Evolutionary conservation across 371 early-diverging fungal genomes (phyloP), one percentile per base, ranked within the genome.

Genomic region (Rhizomucor miehei): DNA sequence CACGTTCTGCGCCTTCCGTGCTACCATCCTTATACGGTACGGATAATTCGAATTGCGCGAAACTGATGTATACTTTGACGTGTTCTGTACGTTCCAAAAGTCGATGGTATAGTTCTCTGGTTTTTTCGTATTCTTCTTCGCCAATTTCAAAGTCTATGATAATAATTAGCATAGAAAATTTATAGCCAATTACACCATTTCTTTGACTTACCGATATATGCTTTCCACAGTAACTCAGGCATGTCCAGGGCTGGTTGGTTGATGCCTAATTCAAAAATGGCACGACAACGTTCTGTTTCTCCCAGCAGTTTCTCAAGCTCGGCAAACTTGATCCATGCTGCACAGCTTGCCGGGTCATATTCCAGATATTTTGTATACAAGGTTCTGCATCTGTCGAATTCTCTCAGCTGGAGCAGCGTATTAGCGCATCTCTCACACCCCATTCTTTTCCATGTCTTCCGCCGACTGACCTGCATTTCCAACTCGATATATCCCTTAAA

Each of bases 221-320:
- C 89, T 73, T 96, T 97, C 97, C 97, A 98, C 44, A 98, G 67
- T 11, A 97, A 78, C 63, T 98, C 98, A 25, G 97, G 98, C 95
- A 95, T 93, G 55, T 97, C 96, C 51, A 97, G 67, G 3, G 79
- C 81, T 0, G 87, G 87, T 71, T 95, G 95, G 37, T 78, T 71
- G 36, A 97, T 81, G 1, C 93, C 98, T 58, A 97, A 66, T 50
- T 95, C 93, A 67, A 91, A 94, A 37, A 99, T 85, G 23, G 89
- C 93, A 34, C 93, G 80, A 2, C 86, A 77, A 45, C 98, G 81
- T 4, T 95, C 95, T n/a, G 66, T 63, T 57, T 99, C 98, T 37
- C 89, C 93, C 50, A 99, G 62, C 54, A 84, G 81, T 19, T 67
- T 67, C 68, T 99, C 99, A 35, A 99, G 63, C 59, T 91, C 89